These are phyloP conservation scores for Capronia epimyces DNA, from an alignment of 2,329 filamentous ascomycete genomes.

Conservation along the genomic window DNA sequence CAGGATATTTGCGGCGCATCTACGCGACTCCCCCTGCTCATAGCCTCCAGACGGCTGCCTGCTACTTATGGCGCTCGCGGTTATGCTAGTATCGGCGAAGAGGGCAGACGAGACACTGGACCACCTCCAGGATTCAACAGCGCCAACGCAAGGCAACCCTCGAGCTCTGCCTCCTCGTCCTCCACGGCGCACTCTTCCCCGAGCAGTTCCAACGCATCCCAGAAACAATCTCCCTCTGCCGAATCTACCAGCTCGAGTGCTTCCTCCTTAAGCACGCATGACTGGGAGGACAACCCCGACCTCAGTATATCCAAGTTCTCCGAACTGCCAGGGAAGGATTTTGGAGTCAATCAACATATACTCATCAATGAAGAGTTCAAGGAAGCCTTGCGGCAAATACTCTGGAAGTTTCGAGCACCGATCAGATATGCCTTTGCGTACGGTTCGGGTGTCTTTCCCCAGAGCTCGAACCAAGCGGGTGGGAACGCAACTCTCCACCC, in stretches of 20 bases:
- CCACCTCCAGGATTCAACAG: conserved; percentile 19
- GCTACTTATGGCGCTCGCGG: conserved; percentile 6
- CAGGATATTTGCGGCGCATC: conserved; percentile 24
- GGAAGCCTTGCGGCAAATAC: conserved; percentile 75
- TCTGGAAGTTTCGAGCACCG: conserved; percentile 87
- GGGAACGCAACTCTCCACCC: conserved; percentile 64
- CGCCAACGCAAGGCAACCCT: conserved; percentile 12
- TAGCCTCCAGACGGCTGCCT: conserved; percentile 9
- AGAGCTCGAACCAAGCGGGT: conserved; percentile 46
- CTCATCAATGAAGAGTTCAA: conserved; percentile 94
- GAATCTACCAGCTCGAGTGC: conserved; percentile 15
- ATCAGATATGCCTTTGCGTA: conserved; percentile 97
- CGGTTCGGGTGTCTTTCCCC: conserved; percentile 91
- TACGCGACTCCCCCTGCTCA: conserved; percentile 8
- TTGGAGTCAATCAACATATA: conserved; percentile 95
- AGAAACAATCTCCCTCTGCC: conserved; percentile 4
- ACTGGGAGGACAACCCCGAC: conserved; percentile 72
- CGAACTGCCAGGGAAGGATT: conserved; percentile 70
- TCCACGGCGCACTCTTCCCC: conserved; percentile 5
- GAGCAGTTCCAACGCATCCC: conserved; percentile 1
- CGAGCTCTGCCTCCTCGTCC: conserved; percentile 1
- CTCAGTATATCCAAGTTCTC: conserved; percentile 68
- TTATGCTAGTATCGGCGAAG: conserved; percentile 20
- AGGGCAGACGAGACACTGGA: conserved; percentile 2
- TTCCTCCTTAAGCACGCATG: conserved; percentile 35